A percentile compares a stretch with the other conserved stretches of the same genome.
phyloP scores from a whole-genome alignment of 192 early-diverging fungal genomes.

The Coemansia sp. region DNA sequence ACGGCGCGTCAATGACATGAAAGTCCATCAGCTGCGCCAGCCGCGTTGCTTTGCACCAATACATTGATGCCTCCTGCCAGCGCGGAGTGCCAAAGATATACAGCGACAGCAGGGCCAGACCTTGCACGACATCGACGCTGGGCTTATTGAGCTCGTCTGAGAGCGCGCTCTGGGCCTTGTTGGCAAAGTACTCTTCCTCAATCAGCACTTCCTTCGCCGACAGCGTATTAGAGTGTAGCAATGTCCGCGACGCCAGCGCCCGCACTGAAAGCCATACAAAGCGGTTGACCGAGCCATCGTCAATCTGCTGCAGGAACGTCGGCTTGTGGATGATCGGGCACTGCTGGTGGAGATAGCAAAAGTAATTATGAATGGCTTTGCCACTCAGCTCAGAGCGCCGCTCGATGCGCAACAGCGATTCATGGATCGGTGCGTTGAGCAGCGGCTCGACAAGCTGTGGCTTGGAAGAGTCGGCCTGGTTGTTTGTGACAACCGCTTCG shows the following conservation, averaged over 20 bases:
- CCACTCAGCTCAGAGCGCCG: constrained; percentile 28
- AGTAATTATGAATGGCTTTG: constrained; percentile 45
- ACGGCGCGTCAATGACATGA: constrained; percentile 48
- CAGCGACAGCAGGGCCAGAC: constrained; percentile 42
- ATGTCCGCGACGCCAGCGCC: constrained; percentile 38
- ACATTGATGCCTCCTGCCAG: constrained; percentile 54
- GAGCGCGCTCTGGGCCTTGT: constrained; percentile 27
- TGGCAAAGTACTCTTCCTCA: constrained; percentile 46
- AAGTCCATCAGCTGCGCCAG: constrained; percentile 50
- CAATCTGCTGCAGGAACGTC: constrained; percentile 41
- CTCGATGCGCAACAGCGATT: constrained; percentile 36
- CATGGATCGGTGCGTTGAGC: constrained; percentile 18
- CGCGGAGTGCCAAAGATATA: constrained; percentile 44
- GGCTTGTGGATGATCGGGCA: constrained; percentile 53
- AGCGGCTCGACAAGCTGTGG: not conserved
- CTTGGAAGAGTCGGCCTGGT: not conserved
- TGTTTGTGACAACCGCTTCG: constrained; percentile 13
- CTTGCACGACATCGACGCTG: constrained; percentile 41
- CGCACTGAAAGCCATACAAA: constrained; percentile 52
- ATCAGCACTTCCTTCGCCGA: constrained; percentile 29
- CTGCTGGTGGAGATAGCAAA: constrained; percentile 53
- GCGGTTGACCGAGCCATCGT: constrained; percentile 44
- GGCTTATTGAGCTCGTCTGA: constrained; percentile 31
- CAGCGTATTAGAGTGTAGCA: constrained; percentile 28
- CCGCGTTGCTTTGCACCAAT: constrained; percentile 54